A percentile compares a stretch with the other conserved stretches of the same genome.
phyloP scores from a whole-genome alignment of 345 rosid genomes.

The Toxicodendron radicans region DNA sequence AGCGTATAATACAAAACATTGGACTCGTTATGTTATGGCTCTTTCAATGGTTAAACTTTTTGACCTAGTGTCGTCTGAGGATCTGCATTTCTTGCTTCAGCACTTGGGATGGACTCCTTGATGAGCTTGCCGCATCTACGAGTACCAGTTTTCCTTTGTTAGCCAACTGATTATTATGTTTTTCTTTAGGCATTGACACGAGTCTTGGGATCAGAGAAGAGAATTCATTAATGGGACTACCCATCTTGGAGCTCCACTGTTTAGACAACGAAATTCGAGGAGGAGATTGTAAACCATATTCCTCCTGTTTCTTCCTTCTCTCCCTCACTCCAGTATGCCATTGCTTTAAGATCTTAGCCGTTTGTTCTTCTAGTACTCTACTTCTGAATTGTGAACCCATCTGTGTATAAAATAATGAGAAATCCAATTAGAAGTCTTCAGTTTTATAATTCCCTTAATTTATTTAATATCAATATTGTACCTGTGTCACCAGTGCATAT shows the following conservation, averaged over 20 bases:
- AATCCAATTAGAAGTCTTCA: neutral
- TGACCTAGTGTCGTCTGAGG: neutral
- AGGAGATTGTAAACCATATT: conserved; percentile 3
- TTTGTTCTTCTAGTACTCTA: conserved; percentile 30
- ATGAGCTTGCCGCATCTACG: conserved; percentile 16
- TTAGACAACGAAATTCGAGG: neutral
- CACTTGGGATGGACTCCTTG: neutral
- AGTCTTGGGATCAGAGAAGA: neutral
- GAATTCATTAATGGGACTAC: neutral
- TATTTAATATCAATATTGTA: neutral
- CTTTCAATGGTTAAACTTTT: neutral
- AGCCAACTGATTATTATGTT: neutral
- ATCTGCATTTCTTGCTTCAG: neutral
- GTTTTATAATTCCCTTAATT: too few species aligned
- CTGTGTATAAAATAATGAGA: conserved; percentile 11
- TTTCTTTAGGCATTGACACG: neutral
- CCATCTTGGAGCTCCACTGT: conserved; percentile 6
- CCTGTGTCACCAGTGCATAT: neutral
- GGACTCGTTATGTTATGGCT: too few species aligned
- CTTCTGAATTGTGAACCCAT: conserved; percentile 49
- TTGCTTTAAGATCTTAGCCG: conserved; percentile 30
- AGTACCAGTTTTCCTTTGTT: conserved; percentile 7
- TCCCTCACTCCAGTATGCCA: conserved; percentile 37
- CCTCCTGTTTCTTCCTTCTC: conserved; percentile 31
- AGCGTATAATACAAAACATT: too few species aligned